phyloP scores from a whole-genome alignment of 108 stramenopile species.

The Cyclotella cryptica region DNA sequence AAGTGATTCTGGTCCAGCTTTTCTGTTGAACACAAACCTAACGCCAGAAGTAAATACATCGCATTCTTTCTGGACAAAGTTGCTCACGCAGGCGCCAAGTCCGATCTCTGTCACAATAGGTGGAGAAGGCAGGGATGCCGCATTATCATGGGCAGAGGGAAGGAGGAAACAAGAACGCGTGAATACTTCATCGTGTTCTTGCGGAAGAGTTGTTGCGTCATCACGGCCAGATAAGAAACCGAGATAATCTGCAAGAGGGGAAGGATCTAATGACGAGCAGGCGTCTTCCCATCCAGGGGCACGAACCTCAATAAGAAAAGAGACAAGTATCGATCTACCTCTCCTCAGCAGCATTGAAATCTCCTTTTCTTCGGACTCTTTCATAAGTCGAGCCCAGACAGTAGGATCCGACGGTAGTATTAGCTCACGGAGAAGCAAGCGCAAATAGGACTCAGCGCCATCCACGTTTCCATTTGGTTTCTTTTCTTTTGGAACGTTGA shows the following conservation, averaged over 20 bases:
- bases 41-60: neutral
- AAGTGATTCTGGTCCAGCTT: neutral
- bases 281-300: slow-evolving; percentile 47
- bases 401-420: slow-evolving; percentile 30
- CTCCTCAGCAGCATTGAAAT: slow-evolving; percentile 34
- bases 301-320: slow-evolving; percentile 31
- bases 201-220: neutral
- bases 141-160: slow-evolving; percentile 19
- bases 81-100: slow-evolving; percentile 37
- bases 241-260: slow-evolving; percentile 46
- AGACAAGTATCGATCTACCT: slow-evolving; percentile 44
- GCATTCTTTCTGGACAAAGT: slow-evolving; percentile 28
- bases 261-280: slow-evolving; percentile 4
- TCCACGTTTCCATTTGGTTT: slow-evolving; percentile 17
- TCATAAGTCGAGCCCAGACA: slow-evolving; percentile 37
- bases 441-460: slow-evolving; percentile 40
- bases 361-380: slow-evolving; percentile 38
- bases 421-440: slow-evolving; percentile 32
- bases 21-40: slow-evolving; percentile 2
- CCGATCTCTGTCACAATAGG: slow-evolving; percentile 50
- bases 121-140: slow-evolving; percentile 26
- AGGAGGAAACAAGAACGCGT: slow-evolving; percentile 39
- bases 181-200: slow-evolving; percentile 14
- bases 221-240: slow-evolving; percentile 38
- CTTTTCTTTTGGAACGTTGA: neutral